Conservation (phyloP, 495 filamentous ascomycete genomes). For the Neurospora pannonica region DNA sequence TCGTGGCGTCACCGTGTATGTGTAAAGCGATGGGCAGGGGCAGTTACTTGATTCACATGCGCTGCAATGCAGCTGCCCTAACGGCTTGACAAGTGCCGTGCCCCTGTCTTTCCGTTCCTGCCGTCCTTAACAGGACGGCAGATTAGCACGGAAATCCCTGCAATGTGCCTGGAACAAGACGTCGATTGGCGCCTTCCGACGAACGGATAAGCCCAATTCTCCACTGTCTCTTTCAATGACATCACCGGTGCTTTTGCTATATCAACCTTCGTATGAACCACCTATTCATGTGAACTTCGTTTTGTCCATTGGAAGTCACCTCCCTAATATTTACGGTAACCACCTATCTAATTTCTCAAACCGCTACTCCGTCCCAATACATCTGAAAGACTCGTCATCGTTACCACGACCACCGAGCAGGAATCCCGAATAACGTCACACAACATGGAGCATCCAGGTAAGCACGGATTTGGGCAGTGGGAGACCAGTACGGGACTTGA, state of each 20-base stretch:
- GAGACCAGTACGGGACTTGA: background rate
- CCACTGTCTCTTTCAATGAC: constrained; percentile 3
- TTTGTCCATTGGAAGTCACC: background rate
- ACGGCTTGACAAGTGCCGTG: background rate
- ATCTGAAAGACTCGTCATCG: background rate
- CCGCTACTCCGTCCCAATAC: background rate
- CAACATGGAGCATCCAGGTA: constrained; percentile 17
- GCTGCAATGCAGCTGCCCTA: background rate
- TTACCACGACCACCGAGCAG: background rate
- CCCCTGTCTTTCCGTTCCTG: background rate
- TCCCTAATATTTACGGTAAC: background rate
- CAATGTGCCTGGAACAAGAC: background rate
- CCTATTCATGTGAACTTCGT: background rate
- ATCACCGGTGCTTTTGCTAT: background rate
- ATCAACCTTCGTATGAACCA: background rate
- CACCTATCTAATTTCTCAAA: background rate
- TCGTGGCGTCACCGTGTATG: background rate
- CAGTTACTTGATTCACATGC: background rate
- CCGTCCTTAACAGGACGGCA: background rate
- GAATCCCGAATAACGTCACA: background rate
- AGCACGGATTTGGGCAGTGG: background rate
- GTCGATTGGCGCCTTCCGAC: background rate
- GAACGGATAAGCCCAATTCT: background rate
- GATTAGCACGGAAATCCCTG: background rate
- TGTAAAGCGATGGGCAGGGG: background rate